Percentiles rank a stretch among this genome's conserved stretches.
phyloP scores from a whole-genome alignment of 2,329 filamentous ascomycete genomes.

The Drechslerella dactyloides region DNA sequence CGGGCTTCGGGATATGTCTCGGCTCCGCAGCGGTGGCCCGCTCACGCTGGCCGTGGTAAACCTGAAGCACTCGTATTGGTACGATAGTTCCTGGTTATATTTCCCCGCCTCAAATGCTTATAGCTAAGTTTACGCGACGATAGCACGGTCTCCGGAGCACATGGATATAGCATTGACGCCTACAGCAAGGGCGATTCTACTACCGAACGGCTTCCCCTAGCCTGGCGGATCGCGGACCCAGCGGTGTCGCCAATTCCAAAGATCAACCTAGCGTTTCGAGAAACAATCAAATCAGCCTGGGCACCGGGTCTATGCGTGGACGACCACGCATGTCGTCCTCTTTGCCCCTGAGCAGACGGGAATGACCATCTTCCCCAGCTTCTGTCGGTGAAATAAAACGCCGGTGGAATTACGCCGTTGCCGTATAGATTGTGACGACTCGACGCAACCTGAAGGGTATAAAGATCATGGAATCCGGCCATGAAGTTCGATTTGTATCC shows the following conservation, averaged over 20 bases:
- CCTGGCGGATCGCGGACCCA: too few species aligned
- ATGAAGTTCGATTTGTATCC: conserved; percentile 9
- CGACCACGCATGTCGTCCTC: too few species aligned
- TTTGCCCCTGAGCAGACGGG: conserved; percentile 1
- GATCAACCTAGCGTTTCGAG: conserved; percentile 2
- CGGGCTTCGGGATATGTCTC: too few species aligned
- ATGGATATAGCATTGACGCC: too few species aligned
- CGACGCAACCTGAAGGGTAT: conserved; percentile 11
- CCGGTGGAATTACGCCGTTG: conserved; percentile 31
- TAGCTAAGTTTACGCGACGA: not conserved
- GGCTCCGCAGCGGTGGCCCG: not conserved
- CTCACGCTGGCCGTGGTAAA: not conserved
- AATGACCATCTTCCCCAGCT: not conserved
- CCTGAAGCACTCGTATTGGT: not conserved
- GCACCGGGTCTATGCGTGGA: too few species aligned
- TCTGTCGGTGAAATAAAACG: conserved; percentile 47
- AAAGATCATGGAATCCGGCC: conserved; percentile 10
- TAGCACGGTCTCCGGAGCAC: too few species aligned
- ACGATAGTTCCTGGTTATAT: not conserved
- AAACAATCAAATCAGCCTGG: not conserved
- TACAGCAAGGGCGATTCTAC: too few species aligned
- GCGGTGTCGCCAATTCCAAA: not conserved
- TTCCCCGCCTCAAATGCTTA: conserved; percentile 17
- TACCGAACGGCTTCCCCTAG: too few species aligned
- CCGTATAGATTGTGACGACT: not conserved